These are phyloP conservation scores for Rhynchosporium graminicola DNA, from an alignment of 2,329 filamentous ascomycete genomes.

Conservation along the genomic window DNA sequence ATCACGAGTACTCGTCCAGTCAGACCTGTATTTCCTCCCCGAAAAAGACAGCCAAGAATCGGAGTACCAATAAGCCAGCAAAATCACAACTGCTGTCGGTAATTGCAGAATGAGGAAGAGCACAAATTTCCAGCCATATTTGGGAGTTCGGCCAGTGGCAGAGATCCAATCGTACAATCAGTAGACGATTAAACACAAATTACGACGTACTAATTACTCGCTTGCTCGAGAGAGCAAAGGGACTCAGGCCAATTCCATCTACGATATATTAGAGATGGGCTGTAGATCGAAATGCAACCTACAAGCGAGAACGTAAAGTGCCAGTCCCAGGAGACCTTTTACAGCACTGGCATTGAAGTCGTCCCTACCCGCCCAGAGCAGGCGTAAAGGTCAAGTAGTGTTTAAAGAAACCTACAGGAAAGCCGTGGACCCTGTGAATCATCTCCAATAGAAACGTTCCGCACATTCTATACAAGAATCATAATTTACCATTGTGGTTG, in stretches of 20 bases:
- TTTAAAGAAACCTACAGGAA: no score
- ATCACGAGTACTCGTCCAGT: constrained; percentile 42
- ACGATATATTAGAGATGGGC: background rate
- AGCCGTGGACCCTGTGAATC: no score
- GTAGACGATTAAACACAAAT: background rate
- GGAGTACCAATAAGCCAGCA: constrained; percentile 59
- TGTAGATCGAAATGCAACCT: background rate
- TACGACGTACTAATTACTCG: background rate
- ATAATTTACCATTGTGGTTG: no score
- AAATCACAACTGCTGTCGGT: constrained; percentile 62
- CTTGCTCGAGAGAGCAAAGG: constrained; percentile 66
- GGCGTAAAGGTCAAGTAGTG: constrained; percentile 45
- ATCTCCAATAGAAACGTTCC: no score
- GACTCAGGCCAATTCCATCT: constrained; percentile 58
- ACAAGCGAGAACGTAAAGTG: constrained; percentile 60
- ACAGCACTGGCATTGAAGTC: constrained; percentile 54
- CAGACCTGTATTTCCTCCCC: constrained; percentile 33
- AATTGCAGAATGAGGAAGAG: constrained; percentile 67
- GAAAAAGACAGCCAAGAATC: constrained; percentile 66
- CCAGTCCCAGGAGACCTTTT: constrained; percentile 55
- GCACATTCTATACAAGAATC: no score
- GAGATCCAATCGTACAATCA: constrained; percentile 57
- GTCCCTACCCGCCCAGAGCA: constrained; percentile 44
- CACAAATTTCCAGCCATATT: constrained; percentile 66
- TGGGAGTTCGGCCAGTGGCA: constrained; percentile 62